Evolutionary conservation across 495 filamentous ascomycete species (phyloP).

Genomic region (Rhizodiscina lignyota): DNA sequence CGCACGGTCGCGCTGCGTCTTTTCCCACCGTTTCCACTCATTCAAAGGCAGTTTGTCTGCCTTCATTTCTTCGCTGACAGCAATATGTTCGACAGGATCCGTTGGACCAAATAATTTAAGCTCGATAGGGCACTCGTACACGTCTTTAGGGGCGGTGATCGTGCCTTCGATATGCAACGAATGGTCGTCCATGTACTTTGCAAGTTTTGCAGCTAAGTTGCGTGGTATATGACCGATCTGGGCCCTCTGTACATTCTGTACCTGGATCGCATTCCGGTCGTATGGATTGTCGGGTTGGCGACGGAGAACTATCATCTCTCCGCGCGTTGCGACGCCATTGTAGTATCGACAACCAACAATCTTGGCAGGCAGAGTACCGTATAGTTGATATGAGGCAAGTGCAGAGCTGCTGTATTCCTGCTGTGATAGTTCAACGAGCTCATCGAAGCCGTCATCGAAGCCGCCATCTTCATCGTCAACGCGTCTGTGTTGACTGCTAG

Average conservation of each 20-base stretch:
- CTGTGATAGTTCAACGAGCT: neutral
- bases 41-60: slow-evolving; percentile 38
- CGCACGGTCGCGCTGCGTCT: slow-evolving; percentile 23
- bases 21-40: slow-evolving; percentile 26
- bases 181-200: slow-evolving; percentile 47
- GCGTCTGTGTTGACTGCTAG: too few species aligned
- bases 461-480: too few species aligned
- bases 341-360: slow-evolving; percentile 78
- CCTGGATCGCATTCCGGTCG: slow-evolving; percentile 12
- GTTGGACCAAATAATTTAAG: slow-evolving; percentile 51
- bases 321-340: slow-evolving; percentile 45
- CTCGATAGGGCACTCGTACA: slow-evolving; percentile 54
- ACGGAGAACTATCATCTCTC: slow-evolving; percentile 51
- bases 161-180: slow-evolving; percentile 47
- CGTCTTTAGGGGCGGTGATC: slow-evolving; percentile 42
- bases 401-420: neutral
- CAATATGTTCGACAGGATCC: slow-evolving; percentile 29
- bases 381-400: slow-evolving; percentile 3
- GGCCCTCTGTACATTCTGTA: slow-evolving; percentile 58
- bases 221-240: slow-evolving; percentile 75
- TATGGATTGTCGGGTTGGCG: slow-evolving; percentile 51
- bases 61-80: slow-evolving; percentile 44
- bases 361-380: slow-evolving; percentile 35
- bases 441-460: slow-evolving; percentile 1
- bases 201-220: slow-evolving; percentile 47